Conservation (phyloP, 1,284 basidiomycete species). For the Pterulicium gracile region DNA sequence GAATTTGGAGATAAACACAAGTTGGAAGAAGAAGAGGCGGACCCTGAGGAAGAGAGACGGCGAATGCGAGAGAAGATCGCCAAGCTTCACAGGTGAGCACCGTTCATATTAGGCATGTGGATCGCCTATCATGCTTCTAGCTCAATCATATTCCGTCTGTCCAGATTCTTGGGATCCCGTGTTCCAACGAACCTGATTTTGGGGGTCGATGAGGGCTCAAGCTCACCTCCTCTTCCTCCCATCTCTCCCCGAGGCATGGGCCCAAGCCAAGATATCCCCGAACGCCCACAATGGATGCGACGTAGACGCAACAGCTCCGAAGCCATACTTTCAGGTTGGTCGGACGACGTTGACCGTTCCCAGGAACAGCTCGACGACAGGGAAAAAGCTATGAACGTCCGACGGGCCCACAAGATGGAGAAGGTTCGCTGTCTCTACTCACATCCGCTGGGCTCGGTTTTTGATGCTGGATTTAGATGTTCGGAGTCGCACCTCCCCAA, state of each 20-base stretch:
- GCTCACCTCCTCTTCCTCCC: conserved; percentile 28
- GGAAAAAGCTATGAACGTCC: conserved; percentile 69
- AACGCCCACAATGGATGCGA: conserved; percentile 29
- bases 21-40: too few relatives aligned
- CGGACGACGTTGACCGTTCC: conserved; percentile 46
- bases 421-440: conserved; percentile 35
- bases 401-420: conserved; percentile 75
- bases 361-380: conserved; percentile 56
- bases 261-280: conserved; percentile 7
- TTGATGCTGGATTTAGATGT: conserved; percentile 38
- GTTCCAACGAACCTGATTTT: conserved; percentile 62
- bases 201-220: conserved; percentile 28
- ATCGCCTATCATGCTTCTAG: neutral
- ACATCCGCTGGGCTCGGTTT: conserved; percentile 5
- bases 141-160: neutral
- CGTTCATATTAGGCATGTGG: neutral
- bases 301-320: conserved; percentile 47
- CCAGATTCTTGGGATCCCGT: conserved; percentile 60
- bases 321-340: conserved; percentile 34
- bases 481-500: conserved; percentile 69
- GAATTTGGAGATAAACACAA: too few relatives aligned
- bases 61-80: conserved; percentile 64
- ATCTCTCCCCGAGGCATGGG: conserved; percentile 7
- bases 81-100: conserved; percentile 46
- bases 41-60: conserved; percentile 47